A percentile compares a stretch with the other conserved stretches of the same genome.
Conservation (phyloP, 805 yeast genomes). For the Teunomyces pallodes region DNA sequence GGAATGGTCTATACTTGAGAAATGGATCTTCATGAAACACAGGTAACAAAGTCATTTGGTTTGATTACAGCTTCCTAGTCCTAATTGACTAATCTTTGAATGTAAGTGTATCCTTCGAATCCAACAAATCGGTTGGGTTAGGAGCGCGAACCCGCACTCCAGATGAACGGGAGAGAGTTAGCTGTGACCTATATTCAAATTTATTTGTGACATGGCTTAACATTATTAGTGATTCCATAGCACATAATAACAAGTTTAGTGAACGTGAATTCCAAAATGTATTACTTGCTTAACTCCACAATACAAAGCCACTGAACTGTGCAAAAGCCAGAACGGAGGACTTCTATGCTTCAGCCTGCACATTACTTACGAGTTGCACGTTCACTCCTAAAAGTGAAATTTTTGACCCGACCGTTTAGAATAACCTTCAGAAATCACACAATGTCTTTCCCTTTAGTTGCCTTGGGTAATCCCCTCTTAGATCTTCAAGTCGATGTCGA, state of each 20-base stretch:
- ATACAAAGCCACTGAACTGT: too few relatives aligned
- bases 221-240: neutral
- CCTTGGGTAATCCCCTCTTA: conserved; percentile 90
- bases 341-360: neutral
- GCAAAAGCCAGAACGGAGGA: too few relatives aligned
- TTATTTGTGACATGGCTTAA: neutral
- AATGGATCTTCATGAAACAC: conserved; percentile 41
- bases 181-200: neutral
- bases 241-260: neutral
- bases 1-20: conserved; percentile 45
- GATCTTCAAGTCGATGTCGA: conserved; percentile 81
- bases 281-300: too few relatives aligned
- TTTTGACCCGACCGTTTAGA: conserved; percentile 1
- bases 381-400: conserved; percentile 1
- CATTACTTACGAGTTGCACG: neutral
- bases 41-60: conserved; percentile 18
- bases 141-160: neutral
- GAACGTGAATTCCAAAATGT: too few relatives aligned
- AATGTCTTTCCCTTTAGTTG: conserved; percentile 69
- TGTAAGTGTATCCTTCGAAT: neutral
- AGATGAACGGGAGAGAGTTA: too few relatives aligned
- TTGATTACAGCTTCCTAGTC: conserved; percentile 3
- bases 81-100: neutral
- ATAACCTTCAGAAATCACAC: neutral
- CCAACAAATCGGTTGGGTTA: neutral